Evolutionary conservation across 192 early-diverging fungal genomes (phyloP), one percentile per base, ranked within the genome.

Genomic region (Backusella psychrophila): DNA sequence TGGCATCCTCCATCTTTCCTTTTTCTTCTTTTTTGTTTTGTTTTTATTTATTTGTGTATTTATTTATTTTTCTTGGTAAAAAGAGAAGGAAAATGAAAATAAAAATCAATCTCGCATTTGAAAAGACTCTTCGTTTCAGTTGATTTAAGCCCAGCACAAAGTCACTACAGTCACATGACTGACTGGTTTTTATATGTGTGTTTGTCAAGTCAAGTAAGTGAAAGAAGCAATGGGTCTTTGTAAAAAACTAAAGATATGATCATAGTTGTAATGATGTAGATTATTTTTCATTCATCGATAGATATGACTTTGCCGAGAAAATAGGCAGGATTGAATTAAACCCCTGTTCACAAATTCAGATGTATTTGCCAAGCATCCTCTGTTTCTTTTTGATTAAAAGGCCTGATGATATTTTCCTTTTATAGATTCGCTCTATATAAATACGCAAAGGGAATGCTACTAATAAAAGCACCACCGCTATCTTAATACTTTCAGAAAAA

Each of bases 1-100:
- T 71, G 15, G 70, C 70, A 29, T 71, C 70, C 29, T 71, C 70
- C 70, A 71, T 71, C 26, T 71, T 12, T 68, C 38, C 11, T 39
- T 39, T 39, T 39, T 39, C 38, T 39, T 8, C 11, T 39, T 36
- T 34, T 6, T 67, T 36, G 23, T 7, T 6, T n/a, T 49, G 19
- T 44, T 44, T 17, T 17, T 44, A 44, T 42, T 11, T 56, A 23
- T 56, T 56, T 56, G 2, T 23, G 21, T 26, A 23, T 56, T 19
- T 53, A 21, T 23, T 56, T 56, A 11, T 56, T 26, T 21, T 23
- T n/a, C 7, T 56, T 56, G n/a, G 53, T 23, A 14, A 63, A 63
- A 59, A 26, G 53, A 12, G 17, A 36, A 34, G 35, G 15, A 34
- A 8, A 36, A 36, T 36, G 15, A 67, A 67, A 67, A n/a, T 7